Evolutionary conservation across 1,139 yeast species (phyloP), one percentile per base, ranked within the genome.

Genomic region (Kodamaea ohmeri): DNA sequence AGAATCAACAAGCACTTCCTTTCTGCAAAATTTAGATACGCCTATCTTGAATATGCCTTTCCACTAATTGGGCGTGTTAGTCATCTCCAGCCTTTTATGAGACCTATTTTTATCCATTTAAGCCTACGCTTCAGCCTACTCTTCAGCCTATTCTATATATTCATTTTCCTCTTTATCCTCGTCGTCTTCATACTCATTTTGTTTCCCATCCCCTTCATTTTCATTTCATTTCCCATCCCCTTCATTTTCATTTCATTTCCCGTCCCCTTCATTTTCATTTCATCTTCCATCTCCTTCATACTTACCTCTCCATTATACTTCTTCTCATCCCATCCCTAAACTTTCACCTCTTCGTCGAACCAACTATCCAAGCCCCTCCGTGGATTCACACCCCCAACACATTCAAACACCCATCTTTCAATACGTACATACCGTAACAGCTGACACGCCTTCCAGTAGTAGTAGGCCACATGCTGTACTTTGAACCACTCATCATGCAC

Each of bases 401-500:
- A 46, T 42, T 65, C 69, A 51, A 68, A 68, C 9, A 67, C 49
- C 43, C 64, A 61, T 35, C 54, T 46, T 47, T 67, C 64, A 29
- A 78, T 67, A 43, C 76, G 64, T 17, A 78, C 61, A 47, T 75
- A 77, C 34, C 53, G 42, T 25, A 78, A 48, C 1, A 46, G 36
- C 0, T 38, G 36, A 41, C 65, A 66, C 7, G 54, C 43, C 13
- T 57, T 46, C 31, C 55, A 47, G 38, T 68, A 67, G 4, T 65
- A 58, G 27, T 63, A 43, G 1, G 77, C 80, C 7, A 76, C 71
- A 48, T 76, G 80, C 46, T 76, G 80, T 1, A 77, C 77, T 41
- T 76, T 66, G 44, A 66, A 64, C 83, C 83, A 78, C 40, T 73
- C 75, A 50, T 78, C 83, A 47, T 68, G 69, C 2, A 78, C 62